These are phyloP conservation scores for Hypoxylon sp. DNA, from an alignment of 2,329 filamentous ascomycete genomes.

Conservation along the genomic window DNA sequence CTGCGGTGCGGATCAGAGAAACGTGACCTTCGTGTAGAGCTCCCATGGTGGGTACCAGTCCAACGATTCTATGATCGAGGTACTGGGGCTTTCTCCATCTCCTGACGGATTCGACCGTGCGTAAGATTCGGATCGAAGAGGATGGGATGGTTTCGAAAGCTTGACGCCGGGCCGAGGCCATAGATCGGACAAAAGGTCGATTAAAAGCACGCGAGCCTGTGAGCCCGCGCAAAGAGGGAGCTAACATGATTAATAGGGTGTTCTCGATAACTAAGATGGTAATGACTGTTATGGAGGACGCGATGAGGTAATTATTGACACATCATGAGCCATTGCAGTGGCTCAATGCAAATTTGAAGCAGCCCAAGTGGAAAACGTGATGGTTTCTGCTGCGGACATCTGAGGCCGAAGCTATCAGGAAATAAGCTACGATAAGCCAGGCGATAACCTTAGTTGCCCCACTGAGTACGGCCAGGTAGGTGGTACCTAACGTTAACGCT, in stretches of 20 bases:
- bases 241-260: conserved; percentile 45
- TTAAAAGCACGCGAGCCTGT: conserved; percentile 46
- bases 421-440: conserved; percentile 7
- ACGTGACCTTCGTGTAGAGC: conserved; percentile 94
- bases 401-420: conserved; percentile 44
- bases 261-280: conserved; percentile 5
- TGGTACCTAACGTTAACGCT: background rate
- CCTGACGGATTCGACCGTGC: conserved; percentile 79
- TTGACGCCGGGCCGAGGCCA: conserved; percentile 45
- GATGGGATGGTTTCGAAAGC: conserved; percentile 65
- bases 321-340: conserved; percentile 50
- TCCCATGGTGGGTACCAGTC: conserved; percentile 97
- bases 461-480: too few relatives aligned
- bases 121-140: conserved; percentile 78
- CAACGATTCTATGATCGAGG: conserved; percentile 78
- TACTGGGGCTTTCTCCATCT: conserved; percentile 77
- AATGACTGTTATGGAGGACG: conserved; percentile 19
- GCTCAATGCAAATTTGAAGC: conserved; percentile 46
- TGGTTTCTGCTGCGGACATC: conserved; percentile 54
- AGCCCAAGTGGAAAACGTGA: conserved; percentile 47
- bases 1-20: conserved; percentile 86
- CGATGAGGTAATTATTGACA: conserved; percentile 44
- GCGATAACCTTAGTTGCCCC: conserved; percentile 14
- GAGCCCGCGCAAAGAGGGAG: conserved; percentile 45
- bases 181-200: conserved; percentile 43